Base-by-base conservation (phyloP, 495 filamentous ascomycete species). In the Schizothecium vesticola region DNA sequence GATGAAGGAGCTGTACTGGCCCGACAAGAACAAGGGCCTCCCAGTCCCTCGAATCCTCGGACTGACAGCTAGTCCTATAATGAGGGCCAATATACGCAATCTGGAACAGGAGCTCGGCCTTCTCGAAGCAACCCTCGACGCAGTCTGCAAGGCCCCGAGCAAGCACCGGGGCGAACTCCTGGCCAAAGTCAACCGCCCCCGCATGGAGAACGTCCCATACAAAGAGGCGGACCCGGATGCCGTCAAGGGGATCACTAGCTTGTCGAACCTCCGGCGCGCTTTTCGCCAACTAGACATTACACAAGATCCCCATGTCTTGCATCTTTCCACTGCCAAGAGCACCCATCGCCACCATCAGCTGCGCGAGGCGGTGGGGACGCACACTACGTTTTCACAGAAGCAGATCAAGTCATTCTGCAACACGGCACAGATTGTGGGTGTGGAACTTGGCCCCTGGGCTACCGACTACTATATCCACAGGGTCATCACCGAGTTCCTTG, bases 1-100 rank as follows among this genome's bases (percentile, higher is more conserved):
- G 33, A 95, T 99, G 92, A 79, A 80, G 24, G 80, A 88, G 61
- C 89, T 89, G 70, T 97, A 97, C 71, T 87, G 82, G 3, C 75
- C 77, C 3, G 69, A 77, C 1, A 75, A 76, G 25, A 68, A 74
- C 19, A 71, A 71, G 1, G 74, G 80, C 2, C 67, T 79, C 29
- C 67, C 75, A 19, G 80, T 91, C 10, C 94, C 95, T 0, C 79
- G 81, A 13, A 93, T 97, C 63, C 80, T 97, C 10, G 94, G 94
- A 6, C 84, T 98, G 3, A 93, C 91, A 22, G 94, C 94, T 0
- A 96, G 92, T 71, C 94, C 94, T 0, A 82, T 94, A 11, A 86
- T 91, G 66, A 84, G 82, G 76, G 80, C 83, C 67, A 81, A 83
- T 29, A 75, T 82, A 7, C 43, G 16, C 19, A 51, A n/a, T 51